Percentiles rank a stretch among this genome's conserved stretches.
phyloP scores from a whole-genome alignment of 176 grass and related monocot species.

The Triticum timopheevii region DNA sequence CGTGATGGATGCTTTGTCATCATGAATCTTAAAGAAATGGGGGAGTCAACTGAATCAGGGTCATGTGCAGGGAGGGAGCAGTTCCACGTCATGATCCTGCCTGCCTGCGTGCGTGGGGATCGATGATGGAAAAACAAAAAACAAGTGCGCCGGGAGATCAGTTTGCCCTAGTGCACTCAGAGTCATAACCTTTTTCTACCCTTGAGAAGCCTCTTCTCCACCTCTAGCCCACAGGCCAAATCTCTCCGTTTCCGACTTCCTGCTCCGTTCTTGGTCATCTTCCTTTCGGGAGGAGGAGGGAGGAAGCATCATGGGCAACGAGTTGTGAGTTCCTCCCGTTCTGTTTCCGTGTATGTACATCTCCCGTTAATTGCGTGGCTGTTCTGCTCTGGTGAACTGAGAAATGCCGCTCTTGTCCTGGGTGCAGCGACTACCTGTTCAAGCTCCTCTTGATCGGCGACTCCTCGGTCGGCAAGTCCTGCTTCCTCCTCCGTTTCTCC shows the following conservation, averaged over 20 bases:
- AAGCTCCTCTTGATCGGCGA: slow-evolving; percentile 85
- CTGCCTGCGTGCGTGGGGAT: not conserved
- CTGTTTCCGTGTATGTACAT: not conserved
- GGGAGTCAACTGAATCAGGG: not conserved
- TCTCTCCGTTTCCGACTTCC: not conserved
- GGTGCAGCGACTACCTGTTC: slow-evolving; percentile 66
- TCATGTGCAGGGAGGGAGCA: not conserved
- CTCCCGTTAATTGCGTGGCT: not conserved
- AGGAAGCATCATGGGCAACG: slow-evolving; percentile 44
- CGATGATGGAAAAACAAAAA: not conserved
- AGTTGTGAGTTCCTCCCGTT: slow-evolving; percentile 42
- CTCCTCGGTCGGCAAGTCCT: slow-evolving; percentile 81
- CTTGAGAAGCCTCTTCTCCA: slow-evolving; percentile 15
- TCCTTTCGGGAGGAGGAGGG: not conserved
- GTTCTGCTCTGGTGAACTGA: not conserved
- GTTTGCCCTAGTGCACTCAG: slow-evolving; percentile 9
- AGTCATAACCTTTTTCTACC: not conserved
- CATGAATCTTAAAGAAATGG: not conserved
- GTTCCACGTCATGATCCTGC: slow-evolving; percentile 3
- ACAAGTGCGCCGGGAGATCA: not conserved
- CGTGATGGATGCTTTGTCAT: slow-evolving; percentile 18
- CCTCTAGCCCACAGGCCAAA: not conserved
- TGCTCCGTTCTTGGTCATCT: not conserved
- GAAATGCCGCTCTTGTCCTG: not conserved
- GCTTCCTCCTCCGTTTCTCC: slow-evolving; percentile 70